These are phyloP conservation scores for Aspergillus ustus DNA, from an alignment of 2,329 filamentous ascomycete species.

Conservation along the genomic window DNA sequence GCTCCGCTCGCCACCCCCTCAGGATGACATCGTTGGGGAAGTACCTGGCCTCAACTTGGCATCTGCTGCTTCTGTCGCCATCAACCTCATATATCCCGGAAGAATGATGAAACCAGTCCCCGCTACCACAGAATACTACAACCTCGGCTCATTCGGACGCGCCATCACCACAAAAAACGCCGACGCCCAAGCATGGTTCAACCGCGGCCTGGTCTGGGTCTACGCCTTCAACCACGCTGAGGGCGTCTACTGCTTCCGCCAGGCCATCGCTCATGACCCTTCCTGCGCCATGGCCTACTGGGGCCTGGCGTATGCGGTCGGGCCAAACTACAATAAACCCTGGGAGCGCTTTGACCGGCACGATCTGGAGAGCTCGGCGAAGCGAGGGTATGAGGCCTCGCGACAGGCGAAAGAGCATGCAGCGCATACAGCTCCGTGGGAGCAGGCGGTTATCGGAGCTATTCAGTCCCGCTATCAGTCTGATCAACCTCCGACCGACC, in stretches of 20 bases:
- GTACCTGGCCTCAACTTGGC: neutral
- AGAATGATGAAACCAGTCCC: neutral
- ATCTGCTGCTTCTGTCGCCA: neutral
- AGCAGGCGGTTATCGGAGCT: conserved; percentile 67
- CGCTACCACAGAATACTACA: conserved; percentile 25
- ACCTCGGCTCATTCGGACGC: conserved; percentile 42
- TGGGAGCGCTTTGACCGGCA: conserved; percentile 71
- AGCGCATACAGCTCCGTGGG: conserved; percentile 49
- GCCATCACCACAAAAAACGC: conserved; percentile 29
- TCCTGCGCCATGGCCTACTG: conserved; percentile 47
- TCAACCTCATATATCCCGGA: neutral
- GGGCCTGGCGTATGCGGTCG: conserved; percentile 65
- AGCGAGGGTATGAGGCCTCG: conserved; percentile 53
- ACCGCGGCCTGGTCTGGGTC: conserved; percentile 40
- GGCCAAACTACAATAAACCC: conserved; percentile 80
- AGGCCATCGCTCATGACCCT: conserved; percentile 40
- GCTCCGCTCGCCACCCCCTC: neutral
- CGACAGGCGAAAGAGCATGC: conserved; percentile 49
- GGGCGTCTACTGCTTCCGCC: conserved; percentile 41
- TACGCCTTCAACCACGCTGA: conserved; percentile 49
- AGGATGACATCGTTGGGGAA: neutral
- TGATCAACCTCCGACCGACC: conserved; percentile 40
- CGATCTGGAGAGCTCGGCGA: conserved; percentile 59
- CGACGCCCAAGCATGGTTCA: conserved; percentile 41
- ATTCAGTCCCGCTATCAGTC: conserved; percentile 66